Conservation (phyloP, 106 monocot species). For the Posidonia australis region DNA sequence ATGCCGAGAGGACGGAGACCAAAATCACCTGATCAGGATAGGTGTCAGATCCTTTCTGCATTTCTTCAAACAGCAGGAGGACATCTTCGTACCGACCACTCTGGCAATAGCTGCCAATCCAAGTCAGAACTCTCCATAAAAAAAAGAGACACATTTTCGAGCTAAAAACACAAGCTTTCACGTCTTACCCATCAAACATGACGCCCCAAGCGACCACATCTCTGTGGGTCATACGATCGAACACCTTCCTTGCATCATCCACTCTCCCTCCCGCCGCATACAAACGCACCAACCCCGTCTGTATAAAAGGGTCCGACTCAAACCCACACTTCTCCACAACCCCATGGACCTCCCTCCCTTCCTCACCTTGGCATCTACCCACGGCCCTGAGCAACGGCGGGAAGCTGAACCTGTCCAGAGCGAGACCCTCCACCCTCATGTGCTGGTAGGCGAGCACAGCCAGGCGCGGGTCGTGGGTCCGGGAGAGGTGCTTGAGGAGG, state of each 20-base stretch:
- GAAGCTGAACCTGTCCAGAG: slow-evolving; percentile 38
- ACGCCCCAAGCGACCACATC: slow-evolving; percentile 80
- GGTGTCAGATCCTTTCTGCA: slow-evolving; percentile 24
- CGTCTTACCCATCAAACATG: slow-evolving; percentile 62
- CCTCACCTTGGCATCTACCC: slow-evolving; percentile 5
- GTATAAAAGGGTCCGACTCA: slow-evolving; percentile 47
- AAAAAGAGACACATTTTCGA: background rate
- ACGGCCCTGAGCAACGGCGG: slow-evolving; percentile 40
- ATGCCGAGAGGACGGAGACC: slow-evolving; percentile 41
- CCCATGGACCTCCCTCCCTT: slow-evolving; percentile 41
- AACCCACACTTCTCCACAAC: slow-evolving; percentile 43
- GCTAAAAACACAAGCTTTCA: background rate
- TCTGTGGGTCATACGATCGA: slow-evolving; percentile 50
- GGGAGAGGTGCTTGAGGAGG: slow-evolving; percentile 30
- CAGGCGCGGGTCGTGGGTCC: slow-evolving; percentile 9
- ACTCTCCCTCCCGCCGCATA: slow-evolving; percentile 24
- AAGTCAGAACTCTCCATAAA: background rate
- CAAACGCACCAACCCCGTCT: slow-evolving; percentile 44
- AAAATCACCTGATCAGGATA: slow-evolving; percentile 32
- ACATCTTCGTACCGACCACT: slow-evolving; percentile 42
- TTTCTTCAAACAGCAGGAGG: slow-evolving; percentile 49
- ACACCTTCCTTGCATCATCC: slow-evolving; percentile 49
- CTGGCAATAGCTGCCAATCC: slow-evolving; percentile 48
- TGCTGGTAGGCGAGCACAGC: slow-evolving; percentile 33
- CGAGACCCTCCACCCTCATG: slow-evolving; percentile 21